Evolutionary conservation across 2,329 filamentous ascomycete species (phyloP), one percentile per base, ranked within the genome.

Genomic region (Fusarium agapanthi): DNA sequence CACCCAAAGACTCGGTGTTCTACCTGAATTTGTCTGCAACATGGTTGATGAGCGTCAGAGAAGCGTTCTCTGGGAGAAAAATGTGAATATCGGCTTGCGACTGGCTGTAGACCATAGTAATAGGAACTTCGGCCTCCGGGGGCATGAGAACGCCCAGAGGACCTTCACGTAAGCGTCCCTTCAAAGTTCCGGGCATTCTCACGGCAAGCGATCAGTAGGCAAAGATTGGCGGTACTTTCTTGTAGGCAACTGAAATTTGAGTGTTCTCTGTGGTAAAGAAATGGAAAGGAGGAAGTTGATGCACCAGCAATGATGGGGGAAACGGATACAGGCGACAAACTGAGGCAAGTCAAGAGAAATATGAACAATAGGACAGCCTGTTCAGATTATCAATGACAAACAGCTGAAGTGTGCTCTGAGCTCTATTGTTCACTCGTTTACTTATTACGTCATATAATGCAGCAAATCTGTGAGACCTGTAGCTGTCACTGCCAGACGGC

Each of bases 1-100:
- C 14, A 14, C 13, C 44, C 26, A 30, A 26, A 30, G 44, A 47
- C 7, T 47, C 30, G 44, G 20, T 30, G 44, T 8, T 22, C 14
- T 28, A 78, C 78, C 77, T 79, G 47, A 80, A 74, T 22, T 78
- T 79, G 15, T 65, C 54, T 20, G 77, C 75, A 35, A 79, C 67
- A 14, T 38, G 43, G 32, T 72, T 51, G 16, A 80, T 65, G 18
- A 76, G 43, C 14, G 24, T 45, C 28, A 72, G 50, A 15, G 74
- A 64, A 28, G 74, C 66, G 18, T 65, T 64, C 18, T 77, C 73
- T 7, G 75, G 71, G 16, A 80, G 53, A 41, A 79, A 78, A 15
- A 78, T 66, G 57, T 79, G 77, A 9, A 79, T 61, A 56, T 79
- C 76, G 15, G 59, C 65, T 55, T 77, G 57, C 16, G 43, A 41